Conservation (phyloP, 164 flowering plant genomes). For the Magnolia officinalis region DNA sequence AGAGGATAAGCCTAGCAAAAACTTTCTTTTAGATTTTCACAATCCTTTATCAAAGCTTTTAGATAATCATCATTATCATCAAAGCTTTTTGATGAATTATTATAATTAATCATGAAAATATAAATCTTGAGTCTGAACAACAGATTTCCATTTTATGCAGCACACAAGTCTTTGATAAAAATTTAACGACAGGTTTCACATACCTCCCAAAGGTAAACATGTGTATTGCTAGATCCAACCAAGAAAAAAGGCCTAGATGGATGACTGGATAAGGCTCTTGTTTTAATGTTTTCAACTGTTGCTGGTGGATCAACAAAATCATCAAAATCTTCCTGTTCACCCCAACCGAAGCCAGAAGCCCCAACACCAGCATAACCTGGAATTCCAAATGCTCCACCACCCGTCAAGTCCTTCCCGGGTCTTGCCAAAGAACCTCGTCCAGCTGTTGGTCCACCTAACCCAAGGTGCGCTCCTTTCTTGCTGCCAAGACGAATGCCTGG, state of each 20-base stretch:
- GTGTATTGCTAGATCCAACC: constrained; percentile 94
- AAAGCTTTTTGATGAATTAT: not conserved
- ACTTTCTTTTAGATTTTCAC: not conserved
- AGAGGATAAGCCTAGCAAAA: not conserved
- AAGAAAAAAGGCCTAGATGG: constrained; percentile 87
- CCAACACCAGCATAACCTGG: constrained; percentile 83
- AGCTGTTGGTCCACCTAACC: constrained; percentile 78
- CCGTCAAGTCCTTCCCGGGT: constrained; percentile 60
- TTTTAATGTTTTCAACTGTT: constrained; percentile 58
- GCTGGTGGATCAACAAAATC: constrained; percentile 78
- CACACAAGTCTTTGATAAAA: not conserved
- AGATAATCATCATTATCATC: not conserved
- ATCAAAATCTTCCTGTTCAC: constrained; percentile 71
- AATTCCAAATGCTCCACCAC: constrained; percentile 71
- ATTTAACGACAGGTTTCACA: constrained; percentile 5
- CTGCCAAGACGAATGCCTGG: constrained; percentile 77
- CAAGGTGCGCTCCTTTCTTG: constrained; percentile 68
- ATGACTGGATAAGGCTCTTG: constrained; percentile 87
- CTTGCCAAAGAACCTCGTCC: constrained; percentile 52
- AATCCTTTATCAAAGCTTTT: not conserved
- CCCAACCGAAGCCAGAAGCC: constrained; percentile 86
- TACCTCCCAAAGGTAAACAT: constrained; percentile 97
- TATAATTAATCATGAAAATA: not conserved
- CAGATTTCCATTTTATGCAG: not conserved
- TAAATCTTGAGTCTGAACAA: not conserved